Conservation (phyloP, 345 rosid genomes). For the Dovyalis caffra region DNA sequence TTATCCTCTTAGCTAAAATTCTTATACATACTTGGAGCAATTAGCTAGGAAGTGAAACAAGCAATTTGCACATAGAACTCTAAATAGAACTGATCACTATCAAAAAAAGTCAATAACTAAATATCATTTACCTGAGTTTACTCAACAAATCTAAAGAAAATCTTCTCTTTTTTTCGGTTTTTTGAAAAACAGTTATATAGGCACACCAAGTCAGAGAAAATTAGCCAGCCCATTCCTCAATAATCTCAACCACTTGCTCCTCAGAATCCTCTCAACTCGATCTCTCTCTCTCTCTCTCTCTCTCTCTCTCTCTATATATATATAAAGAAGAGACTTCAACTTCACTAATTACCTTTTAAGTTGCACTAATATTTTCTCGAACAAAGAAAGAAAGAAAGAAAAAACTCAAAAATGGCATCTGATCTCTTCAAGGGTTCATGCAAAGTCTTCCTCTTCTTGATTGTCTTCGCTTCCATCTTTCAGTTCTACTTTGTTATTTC, state of each 20-base stretch:
- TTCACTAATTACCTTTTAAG: too few relatives aligned
- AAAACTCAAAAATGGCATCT: too few relatives aligned
- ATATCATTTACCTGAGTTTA: neutral
- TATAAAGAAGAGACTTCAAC: too few relatives aligned
- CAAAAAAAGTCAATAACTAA: too few relatives aligned
- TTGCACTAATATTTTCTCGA: too few relatives aligned
- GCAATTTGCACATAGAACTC: too few relatives aligned
- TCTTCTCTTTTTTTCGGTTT: too few relatives aligned
- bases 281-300: neutral
- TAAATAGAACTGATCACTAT: too few relatives aligned
- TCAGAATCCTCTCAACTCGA: neutral
- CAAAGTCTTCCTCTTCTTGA: conserved; percentile 1
- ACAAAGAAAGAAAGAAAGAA: too few relatives aligned
- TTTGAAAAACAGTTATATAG: neutral
- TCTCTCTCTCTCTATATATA: neutral
- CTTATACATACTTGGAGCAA: too few relatives aligned
- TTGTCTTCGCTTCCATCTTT: neutral
- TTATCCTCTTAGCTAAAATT: too few relatives aligned
- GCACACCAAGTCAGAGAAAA: conserved; percentile 3
- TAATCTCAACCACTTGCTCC: neutral
- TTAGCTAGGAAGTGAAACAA: too few relatives aligned
- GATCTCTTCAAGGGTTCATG: conserved; percentile 8
- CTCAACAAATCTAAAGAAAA: neutral
- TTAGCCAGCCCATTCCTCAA: neutral
- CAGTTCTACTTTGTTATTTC: neutral